Evolutionary conservation across 2,329 filamentous ascomycete genomes (phyloP).

Genomic region (Calonectria crousiana): DNA sequence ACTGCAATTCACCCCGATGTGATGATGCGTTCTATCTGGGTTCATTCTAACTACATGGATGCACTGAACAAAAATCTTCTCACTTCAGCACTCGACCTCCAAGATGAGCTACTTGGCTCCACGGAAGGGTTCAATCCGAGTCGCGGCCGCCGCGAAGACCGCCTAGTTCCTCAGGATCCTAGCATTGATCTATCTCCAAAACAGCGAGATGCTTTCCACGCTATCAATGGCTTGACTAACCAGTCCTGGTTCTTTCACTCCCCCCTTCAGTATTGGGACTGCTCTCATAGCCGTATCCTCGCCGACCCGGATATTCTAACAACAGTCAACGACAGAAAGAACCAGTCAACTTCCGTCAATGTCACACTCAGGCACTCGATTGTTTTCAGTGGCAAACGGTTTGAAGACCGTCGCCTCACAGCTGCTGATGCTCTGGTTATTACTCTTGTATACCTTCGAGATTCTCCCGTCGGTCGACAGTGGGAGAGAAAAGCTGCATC

Average conservation of each 20-base stretch:
- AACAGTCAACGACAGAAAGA: conserved; percentile 76
- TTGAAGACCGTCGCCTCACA: conserved; percentile 74
- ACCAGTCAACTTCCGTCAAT: conserved; percentile 75
- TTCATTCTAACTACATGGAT: conserved; percentile 85
- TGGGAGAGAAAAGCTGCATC: conserved; percentile 73
- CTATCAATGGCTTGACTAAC: conserved; percentile 70
- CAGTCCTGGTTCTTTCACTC: conserved; percentile 84
- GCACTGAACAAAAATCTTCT: conserved; percentile 76
- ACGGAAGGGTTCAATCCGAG: conserved; percentile 68
- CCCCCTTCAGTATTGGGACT: conserved; percentile 85
- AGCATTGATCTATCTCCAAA: conserved; percentile 53
- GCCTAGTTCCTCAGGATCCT: conserved; percentile 44
- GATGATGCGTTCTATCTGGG: conserved; percentile 86
- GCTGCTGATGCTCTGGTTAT: conserved; percentile 84
- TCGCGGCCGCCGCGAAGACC: conserved; percentile 44
- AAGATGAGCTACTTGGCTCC: conserved; percentile 75
- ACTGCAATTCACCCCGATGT: conserved; percentile 71
- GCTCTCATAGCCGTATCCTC: conserved; percentile 69
- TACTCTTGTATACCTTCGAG: conserved; percentile 77
- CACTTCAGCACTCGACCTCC: conserved; percentile 74
- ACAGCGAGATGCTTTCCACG: conserved; percentile 68
- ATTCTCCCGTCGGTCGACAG: conserved; percentile 71
- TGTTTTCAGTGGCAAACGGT: conserved; percentile 85
- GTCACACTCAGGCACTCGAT: conserved; percentile 82
- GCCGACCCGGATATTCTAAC: conserved; percentile 72